phyloP scores from a whole-genome alignment of 345 rosid species.

The Aegle marmelos region DNA sequence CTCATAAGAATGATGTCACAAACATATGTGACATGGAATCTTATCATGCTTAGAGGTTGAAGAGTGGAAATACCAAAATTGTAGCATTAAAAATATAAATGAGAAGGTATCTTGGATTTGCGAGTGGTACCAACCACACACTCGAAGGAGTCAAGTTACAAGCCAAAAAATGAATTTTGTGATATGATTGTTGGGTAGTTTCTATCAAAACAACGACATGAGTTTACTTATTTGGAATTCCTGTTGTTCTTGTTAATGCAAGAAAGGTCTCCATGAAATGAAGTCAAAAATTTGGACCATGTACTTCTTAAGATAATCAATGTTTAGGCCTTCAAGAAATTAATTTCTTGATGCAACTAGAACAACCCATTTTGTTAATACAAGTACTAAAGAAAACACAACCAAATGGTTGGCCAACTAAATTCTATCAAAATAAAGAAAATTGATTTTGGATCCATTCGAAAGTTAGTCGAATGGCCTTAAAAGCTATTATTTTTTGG shows the following conservation, averaged over 20 bases:
- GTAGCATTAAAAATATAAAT: not conserved
- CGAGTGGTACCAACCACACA: not conserved
- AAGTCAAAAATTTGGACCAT: conserved; percentile 9
- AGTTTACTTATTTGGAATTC: not conserved
- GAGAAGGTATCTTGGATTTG: not conserved
- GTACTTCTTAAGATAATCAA: not conserved
- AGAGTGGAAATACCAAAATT: not conserved
- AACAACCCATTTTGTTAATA: no score
- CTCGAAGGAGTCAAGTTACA: not conserved
- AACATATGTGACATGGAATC: not conserved
- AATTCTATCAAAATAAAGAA: not conserved
- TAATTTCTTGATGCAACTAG: not conserved
- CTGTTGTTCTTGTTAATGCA: not conserved
- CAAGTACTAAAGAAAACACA: not conserved
- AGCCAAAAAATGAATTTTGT: not conserved
- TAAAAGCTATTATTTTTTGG: no score
- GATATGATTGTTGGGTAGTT: not conserved
- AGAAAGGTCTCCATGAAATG: not conserved
- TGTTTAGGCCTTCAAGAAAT: not conserved
- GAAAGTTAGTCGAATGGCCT: not conserved
- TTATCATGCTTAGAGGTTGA: not conserved
- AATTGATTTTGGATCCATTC: not conserved
- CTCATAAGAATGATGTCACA: not conserved
- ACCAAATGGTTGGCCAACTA: not conserved
- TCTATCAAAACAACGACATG: conserved; percentile 9